phyloP scores from a whole-genome alignment of 441 rosid genomes.

The Dalechampia spathulata region DNA sequence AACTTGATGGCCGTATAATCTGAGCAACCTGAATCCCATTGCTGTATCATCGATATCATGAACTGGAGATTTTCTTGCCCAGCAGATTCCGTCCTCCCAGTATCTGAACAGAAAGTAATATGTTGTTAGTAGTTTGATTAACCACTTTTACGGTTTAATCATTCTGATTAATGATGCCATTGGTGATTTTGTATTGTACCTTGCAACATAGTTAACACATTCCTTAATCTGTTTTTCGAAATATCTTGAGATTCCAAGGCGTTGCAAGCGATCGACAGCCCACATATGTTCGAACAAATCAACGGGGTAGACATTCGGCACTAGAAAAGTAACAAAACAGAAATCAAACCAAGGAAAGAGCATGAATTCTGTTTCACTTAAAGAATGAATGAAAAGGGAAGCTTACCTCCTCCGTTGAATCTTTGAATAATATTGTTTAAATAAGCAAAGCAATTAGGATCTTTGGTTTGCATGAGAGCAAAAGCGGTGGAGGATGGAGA shows the following conservation, averaged over 20 bases:
- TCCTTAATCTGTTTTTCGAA: constrained; percentile 57
- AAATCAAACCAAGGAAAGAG: too few relatives aligned
- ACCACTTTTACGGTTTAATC: too few relatives aligned
- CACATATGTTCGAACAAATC: constrained; percentile 86
- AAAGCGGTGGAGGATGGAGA: constrained; percentile 95
- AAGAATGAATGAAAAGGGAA: too few relatives aligned
- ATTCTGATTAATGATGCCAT: too few relatives aligned
- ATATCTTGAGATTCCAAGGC: constrained; percentile 84
- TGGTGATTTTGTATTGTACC: too few relatives aligned
- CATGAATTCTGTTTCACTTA: too few relatives aligned
- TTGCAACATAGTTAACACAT: constrained; percentile 53
- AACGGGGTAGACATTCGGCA: constrained; percentile 82
- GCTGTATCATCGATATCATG: constrained; percentile 90
- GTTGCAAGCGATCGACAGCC: constrained; percentile 83
- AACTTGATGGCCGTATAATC: constrained; percentile 68
- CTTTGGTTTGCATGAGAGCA: constrained; percentile 78
- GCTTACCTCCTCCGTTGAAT: constrained; percentile 86
- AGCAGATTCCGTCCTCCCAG: constrained; percentile 80
- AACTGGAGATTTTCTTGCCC: constrained; percentile 80
- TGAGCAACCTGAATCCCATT: constrained; percentile 77
- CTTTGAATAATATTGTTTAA: constrained; percentile 45
- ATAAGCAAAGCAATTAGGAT: constrained; percentile 50
- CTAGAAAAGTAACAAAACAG: constrained; percentile 22
- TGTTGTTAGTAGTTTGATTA: too few relatives aligned
- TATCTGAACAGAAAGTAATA: constrained; percentile 30